These are phyloP conservation scores for Erythrobasidium hasegawianum DNA, from an alignment of 1,284 basidiomycete species.

Conservation along the genomic window DNA sequence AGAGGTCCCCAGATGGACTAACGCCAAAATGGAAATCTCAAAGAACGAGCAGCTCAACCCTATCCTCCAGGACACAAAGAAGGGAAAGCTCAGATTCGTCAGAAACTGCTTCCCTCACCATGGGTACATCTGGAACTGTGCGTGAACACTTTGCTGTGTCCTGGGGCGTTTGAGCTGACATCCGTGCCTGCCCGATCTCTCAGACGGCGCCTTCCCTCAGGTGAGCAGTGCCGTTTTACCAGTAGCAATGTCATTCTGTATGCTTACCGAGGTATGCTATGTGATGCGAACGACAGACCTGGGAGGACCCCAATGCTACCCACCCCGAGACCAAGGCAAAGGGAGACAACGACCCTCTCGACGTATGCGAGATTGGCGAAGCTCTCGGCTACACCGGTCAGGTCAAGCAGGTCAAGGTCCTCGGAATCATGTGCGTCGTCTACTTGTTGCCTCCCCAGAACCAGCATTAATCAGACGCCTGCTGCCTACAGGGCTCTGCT, in stretches of 20 bases:
- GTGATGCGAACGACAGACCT: slow-evolving; percentile 63
- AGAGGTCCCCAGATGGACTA: slow-evolving; percentile 99
- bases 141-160: too few relatives aligned
- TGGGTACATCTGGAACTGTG: slow-evolving; percentile 93
- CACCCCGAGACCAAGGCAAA: slow-evolving; percentile 98
- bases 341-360: slow-evolving; percentile 98
- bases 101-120: slow-evolving; percentile 99
- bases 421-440: slow-evolving; percentile 83
- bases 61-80: slow-evolving; percentile 98
- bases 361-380: slow-evolving; percentile 99
- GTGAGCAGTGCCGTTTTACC: slow-evolving; percentile 53
- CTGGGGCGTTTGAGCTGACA: neutral
- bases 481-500: slow-evolving; percentile 76
- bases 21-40: slow-evolving; percentile 53
- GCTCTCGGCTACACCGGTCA: slow-evolving; percentile 96
- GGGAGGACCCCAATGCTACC: slow-evolving; percentile 85
- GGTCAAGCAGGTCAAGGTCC: slow-evolving; percentile 99
- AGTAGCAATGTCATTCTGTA: too few relatives aligned
- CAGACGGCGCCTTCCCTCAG: slow-evolving; percentile 75
- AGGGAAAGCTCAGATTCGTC: slow-evolving; percentile 92
- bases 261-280: too few relatives aligned
- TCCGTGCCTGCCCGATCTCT: slow-evolving; percentile 14
- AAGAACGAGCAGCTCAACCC: slow-evolving; percentile 87
- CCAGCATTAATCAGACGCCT: too few relatives aligned
- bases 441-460: too few relatives aligned